phyloP scores from a whole-genome alignment of 805 yeast genomes.

The Hanseniaspora nectarophila region DNA sequence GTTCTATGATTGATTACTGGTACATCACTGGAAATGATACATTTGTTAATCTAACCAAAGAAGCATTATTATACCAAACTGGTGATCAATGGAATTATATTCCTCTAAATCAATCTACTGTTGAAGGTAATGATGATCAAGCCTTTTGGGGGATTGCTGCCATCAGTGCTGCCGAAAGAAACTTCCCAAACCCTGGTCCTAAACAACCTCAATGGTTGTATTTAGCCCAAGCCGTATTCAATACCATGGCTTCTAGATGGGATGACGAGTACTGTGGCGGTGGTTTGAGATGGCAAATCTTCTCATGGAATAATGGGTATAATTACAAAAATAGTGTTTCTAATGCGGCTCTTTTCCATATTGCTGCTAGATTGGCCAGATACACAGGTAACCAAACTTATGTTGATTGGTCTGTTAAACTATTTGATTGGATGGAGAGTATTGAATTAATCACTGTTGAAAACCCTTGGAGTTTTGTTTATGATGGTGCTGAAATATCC shows the following conservation, averaged over 20 bases:
- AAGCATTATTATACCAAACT: slow-evolving; percentile 41
- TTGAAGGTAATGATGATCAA: slow-evolving; percentile 66
- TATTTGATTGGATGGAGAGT: slow-evolving; percentile 49
- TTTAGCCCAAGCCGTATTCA: slow-evolving; percentile 46
- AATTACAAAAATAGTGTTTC: slow-evolving; percentile 53
- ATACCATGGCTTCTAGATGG: slow-evolving; percentile 50
- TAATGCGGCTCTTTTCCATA: slow-evolving; percentile 52
- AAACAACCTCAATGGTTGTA: slow-evolving; percentile 42
- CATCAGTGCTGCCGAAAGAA: slow-evolving; percentile 50
- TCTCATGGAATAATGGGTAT: slow-evolving; percentile 49
- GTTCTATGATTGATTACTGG: slow-evolving; percentile 69
- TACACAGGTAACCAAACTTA: slow-evolving; percentile 44
- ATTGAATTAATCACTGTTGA: slow-evolving; percentile 37
- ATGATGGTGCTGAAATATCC: slow-evolving; percentile 50
- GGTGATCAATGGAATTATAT: slow-evolving; percentile 43
- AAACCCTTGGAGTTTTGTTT: slow-evolving; percentile 47
- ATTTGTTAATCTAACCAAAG: slow-evolving; percentile 44
- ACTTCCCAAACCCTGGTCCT: slow-evolving; percentile 38
- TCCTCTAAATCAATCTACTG: slow-evolving; percentile 50
- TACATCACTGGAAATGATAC: slow-evolving; percentile 58
- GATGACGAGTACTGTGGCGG: slow-evolving; percentile 45
- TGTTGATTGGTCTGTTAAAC: slow-evolving; percentile 39
- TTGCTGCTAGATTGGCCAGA: slow-evolving; percentile 52
- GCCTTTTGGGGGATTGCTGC: slow-evolving; percentile 58
- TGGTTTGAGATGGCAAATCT: slow-evolving; percentile 62